Conservation (phyloP, 2,329 filamentous ascomycete species). For the Aspergillus eucalypticola region DNA sequence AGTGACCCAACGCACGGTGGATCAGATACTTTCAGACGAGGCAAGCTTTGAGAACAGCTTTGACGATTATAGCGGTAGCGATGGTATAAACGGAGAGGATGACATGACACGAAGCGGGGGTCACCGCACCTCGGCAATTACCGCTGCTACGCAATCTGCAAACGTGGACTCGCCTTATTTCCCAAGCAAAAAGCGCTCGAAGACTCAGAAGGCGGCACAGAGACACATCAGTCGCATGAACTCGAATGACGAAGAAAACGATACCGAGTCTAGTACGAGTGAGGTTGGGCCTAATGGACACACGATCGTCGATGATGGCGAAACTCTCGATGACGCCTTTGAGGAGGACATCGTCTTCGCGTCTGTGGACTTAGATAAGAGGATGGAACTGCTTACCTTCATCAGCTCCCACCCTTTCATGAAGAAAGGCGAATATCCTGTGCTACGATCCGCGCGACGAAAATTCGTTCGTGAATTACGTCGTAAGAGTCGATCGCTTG, state of each 20-base stretch:
- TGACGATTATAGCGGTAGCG: constrained; percentile 11
- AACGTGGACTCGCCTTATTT: constrained; percentile 14
- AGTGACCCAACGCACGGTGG: constrained; percentile 17
- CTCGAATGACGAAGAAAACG: constrained; percentile 4
- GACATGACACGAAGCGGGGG: neutral
- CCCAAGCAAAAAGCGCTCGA: neutral
- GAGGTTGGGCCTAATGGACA: neutral
- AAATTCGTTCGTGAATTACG: constrained; percentile 24
- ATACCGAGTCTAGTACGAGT: neutral
- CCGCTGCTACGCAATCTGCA: neutral
- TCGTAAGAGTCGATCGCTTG: constrained; percentile 14
- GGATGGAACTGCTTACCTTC: constrained; percentile 17
- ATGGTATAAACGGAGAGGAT: neutral
- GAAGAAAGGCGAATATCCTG: constrained; percentile 15
- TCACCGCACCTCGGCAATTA: neutral
- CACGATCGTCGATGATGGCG: neutral
- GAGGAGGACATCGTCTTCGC: constrained; percentile 11
- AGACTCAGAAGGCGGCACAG: neutral
- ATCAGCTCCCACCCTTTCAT: constrained; percentile 25
- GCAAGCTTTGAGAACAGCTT: constrained; percentile 22
- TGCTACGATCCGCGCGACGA: constrained; percentile 18
- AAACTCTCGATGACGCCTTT: neutral
- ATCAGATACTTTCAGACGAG: constrained; percentile 30
- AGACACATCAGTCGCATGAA: constrained; percentile 9
- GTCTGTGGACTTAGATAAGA: constrained; percentile 4